phyloP scores from a whole-genome alignment of 805 yeast genomes.

The Alloascoidea africana region DNA sequence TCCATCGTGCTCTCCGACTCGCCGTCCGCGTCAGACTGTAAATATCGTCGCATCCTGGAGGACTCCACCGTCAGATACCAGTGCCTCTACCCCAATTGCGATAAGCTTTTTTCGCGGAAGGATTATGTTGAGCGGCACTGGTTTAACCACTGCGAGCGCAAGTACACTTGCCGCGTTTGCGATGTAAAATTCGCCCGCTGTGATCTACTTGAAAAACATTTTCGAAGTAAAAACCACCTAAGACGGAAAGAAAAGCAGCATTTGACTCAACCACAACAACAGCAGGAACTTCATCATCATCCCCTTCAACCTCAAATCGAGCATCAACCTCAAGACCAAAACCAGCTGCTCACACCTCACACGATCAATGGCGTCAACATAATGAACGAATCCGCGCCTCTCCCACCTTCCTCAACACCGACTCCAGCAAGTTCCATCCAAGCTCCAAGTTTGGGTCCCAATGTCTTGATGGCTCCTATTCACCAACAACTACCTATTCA shows the following conservation, averaged over 20 bases:
- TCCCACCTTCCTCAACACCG: background rate
- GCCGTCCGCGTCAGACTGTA: too few relatives aligned
- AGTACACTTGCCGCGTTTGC: background rate
- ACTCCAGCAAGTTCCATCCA: background rate
- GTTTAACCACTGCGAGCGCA: background rate
- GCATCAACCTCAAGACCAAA: too few relatives aligned
- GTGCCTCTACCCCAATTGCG: conserved; percentile 20
- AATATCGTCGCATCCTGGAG: background rate
- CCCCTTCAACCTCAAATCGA: too few relatives aligned
- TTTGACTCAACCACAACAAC: background rate
- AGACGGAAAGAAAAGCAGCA: background rate
- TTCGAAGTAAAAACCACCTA: background rate
- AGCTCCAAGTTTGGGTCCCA: too few relatives aligned
- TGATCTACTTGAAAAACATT: background rate
- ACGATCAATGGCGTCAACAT: too few relatives aligned
- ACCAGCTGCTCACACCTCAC: background rate
- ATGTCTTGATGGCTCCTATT: too few relatives aligned
- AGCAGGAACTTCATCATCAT: too few relatives aligned
- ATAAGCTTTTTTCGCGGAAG: conserved; percentile 18
- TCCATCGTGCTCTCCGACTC: too few relatives aligned
- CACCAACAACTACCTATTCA: too few relatives aligned
- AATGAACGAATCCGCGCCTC: too few relatives aligned
- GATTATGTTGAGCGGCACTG: conserved; percentile 19
- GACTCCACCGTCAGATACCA: background rate
- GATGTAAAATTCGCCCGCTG: background rate